These are phyloP conservation scores for Claviceps sp. DNA, from an alignment of 2,329 filamentous ascomycete species.

Conservation along the genomic window DNA sequence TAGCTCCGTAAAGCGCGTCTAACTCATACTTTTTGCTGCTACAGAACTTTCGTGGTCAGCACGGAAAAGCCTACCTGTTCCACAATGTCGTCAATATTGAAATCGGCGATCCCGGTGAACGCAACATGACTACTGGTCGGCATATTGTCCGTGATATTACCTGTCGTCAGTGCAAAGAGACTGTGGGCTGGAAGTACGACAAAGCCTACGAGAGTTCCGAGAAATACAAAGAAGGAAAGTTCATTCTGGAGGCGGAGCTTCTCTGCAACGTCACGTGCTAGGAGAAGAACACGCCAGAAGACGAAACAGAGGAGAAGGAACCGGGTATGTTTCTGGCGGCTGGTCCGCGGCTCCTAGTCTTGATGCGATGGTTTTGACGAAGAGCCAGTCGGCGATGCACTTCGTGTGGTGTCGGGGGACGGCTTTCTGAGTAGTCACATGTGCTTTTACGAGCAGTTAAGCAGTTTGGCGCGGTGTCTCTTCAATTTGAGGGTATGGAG, in stretches of 20 bases:
- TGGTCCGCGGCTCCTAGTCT: too few relatives aligned
- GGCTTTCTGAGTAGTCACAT: too few relatives aligned
- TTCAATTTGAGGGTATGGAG: too few relatives aligned
- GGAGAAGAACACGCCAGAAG: too few relatives aligned
- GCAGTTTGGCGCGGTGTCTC: too few relatives aligned
- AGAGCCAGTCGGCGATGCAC: too few relatives aligned
- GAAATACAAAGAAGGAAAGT: constrained; percentile 99
- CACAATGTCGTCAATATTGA: constrained; percentile 86
- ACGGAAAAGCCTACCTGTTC: constrained; percentile 96
- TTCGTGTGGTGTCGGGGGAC: too few relatives aligned
- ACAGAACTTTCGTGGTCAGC: constrained; percentile 94
- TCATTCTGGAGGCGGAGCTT: constrained; percentile 85
- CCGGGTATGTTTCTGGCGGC: not conserved
- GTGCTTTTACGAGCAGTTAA: too few relatives aligned
- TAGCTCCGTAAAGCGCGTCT: not conserved
- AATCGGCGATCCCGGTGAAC: constrained; percentile 72
- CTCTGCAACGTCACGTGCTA: constrained; percentile 58
- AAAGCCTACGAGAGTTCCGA: constrained; percentile 84
- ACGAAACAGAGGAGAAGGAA: not conserved
- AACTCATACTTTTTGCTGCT: not conserved
- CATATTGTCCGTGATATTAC: constrained; percentile 89
- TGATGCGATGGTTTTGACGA: too few relatives aligned
- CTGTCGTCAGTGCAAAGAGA: constrained; percentile 82
- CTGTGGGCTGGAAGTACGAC: constrained; percentile 98
- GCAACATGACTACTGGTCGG: constrained; percentile 93